Percentiles rank a stretch among this genome's conserved stretches.
These are phyloP conservation scores for Chaetomium sp. DNA, from an alignment of 2,329 filamentous ascomycete species.

Conservation along the genomic window DNA sequence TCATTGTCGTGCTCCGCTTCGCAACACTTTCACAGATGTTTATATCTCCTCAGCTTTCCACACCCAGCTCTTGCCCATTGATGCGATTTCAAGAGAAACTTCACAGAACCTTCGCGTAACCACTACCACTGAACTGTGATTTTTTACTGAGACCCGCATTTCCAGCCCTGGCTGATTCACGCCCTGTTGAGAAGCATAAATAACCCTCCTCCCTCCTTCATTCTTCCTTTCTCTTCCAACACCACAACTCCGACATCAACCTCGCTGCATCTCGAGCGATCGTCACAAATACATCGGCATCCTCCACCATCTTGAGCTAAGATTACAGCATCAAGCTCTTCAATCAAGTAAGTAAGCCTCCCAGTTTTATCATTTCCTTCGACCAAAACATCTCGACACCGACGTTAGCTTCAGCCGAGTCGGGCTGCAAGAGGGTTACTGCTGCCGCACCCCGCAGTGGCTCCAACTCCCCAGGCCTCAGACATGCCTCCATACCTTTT, in stretches of 20 bases:
- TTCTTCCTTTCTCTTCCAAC: neutral
- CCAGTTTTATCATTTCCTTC: neutral
- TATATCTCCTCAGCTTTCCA: neutral
- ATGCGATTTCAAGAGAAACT: neutral
- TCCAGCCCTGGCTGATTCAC: neutral
- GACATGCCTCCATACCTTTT: neutral
- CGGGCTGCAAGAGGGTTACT: neutral
- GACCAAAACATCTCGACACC: neutral
- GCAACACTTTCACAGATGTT: neutral
- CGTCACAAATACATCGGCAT: neutral
- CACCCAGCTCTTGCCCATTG: neutral
- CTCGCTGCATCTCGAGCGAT: neutral
- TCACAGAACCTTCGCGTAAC: neutral
- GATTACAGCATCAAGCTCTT: neutral
- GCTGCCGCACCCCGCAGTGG: neutral
- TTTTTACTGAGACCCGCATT: neutral
- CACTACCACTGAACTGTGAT: neutral
- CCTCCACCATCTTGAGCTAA: neutral
- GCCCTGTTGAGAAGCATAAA: neutral
- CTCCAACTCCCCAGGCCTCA: neutral
- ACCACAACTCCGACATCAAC: neutral
- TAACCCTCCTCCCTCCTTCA: neutral
- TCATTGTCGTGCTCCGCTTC: neutral
- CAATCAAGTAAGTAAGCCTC: neutral
- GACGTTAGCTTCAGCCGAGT: neutral